These are phyloP conservation scores for Tephrocybe sp. DNA, from an alignment of 768 basidiomycete species.

Conservation along the genomic window DNA sequence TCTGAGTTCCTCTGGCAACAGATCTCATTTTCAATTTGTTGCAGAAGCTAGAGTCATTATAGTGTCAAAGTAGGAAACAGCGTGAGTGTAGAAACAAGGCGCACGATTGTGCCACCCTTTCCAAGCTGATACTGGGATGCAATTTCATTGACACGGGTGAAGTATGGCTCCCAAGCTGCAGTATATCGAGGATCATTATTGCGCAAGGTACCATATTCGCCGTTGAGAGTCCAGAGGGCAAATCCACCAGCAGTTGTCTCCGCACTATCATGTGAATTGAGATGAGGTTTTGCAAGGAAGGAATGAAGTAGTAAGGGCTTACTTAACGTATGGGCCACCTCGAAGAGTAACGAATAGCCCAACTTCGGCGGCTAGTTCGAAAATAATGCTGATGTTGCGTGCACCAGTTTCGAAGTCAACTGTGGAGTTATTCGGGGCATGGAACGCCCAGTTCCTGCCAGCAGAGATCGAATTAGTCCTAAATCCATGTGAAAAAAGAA, in stretches of 20 bases:
- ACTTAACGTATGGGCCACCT: slow-evolving; percentile 11
- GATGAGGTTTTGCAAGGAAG: not conserved
- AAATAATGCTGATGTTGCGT: slow-evolving; percentile 4
- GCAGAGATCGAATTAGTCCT: too few relatives aligned
- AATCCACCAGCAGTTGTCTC: slow-evolving; percentile 12
- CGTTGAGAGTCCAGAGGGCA: slow-evolving; percentile 8
- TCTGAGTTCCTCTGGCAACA: slow-evolving; percentile 7
- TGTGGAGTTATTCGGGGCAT: slow-evolving; percentile 11
- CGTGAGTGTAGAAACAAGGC: not conserved
- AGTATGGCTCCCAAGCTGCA: slow-evolving; percentile 9
- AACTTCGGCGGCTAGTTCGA: slow-evolving; percentile 9
- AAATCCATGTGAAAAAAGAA: not conserved
- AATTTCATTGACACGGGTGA: slow-evolving; percentile 10
- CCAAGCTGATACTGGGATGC: slow-evolving; percentile 9
- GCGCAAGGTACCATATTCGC: slow-evolving; percentile 9
- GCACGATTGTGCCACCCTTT: slow-evolving; percentile 4
- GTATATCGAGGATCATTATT: slow-evolving; percentile 10
- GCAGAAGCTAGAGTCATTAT: not conserved
- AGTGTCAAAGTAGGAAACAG: not conserved
- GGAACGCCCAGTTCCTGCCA: slow-evolving; percentile 9
- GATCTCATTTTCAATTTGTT: slow-evolving; percentile 12
- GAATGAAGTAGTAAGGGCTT: not conserved
- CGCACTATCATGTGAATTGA: not conserved
- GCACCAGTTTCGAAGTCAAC: slow-evolving; percentile 13
- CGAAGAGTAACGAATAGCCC: slow-evolving; percentile 10